Conservation (phyloP, 768 basidiomycete genomes). For the Sporobolomyces pararoseus region DNA sequence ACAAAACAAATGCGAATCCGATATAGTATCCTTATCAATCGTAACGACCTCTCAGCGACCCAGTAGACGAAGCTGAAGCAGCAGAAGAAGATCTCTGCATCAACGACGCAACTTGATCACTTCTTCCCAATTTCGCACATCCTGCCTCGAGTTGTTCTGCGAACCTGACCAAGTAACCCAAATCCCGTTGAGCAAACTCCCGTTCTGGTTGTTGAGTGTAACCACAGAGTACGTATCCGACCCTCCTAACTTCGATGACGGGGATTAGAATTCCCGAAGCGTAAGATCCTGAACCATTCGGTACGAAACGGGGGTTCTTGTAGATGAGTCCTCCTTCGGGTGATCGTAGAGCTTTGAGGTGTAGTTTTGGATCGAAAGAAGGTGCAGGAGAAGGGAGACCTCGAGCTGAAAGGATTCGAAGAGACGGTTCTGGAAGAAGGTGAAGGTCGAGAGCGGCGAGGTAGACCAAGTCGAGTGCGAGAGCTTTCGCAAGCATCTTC, state of each 20-base stretch:
- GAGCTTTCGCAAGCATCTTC: slow-evolving; percentile 51
- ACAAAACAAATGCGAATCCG: no score
- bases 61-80: slow-evolving; percentile 6
- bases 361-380: slow-evolving; percentile 42
- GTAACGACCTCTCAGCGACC: slow-evolving; percentile 1
- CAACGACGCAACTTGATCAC: not conserved
- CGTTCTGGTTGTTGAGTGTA: slow-evolving; percentile 27
- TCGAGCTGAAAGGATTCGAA: slow-evolving; percentile 36
- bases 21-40: not conserved
- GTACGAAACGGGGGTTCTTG: slow-evolving; percentile 32
- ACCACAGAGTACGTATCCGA: slow-evolving; percentile 36
- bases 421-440: not conserved
- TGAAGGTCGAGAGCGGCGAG: slow-evolving; percentile 37
- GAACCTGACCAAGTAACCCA: slow-evolving; percentile 21
- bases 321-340: slow-evolving; percentile 45
- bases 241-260: slow-evolving; percentile 35
- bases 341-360: slow-evolving; percentile 41
- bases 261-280: slow-evolving; percentile 41
- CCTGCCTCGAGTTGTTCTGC: slow-evolving; percentile 32
- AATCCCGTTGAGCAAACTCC: slow-evolving; percentile 31
- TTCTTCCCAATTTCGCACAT: slow-evolving; percentile 4
- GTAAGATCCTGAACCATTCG: slow-evolving; percentile 14
- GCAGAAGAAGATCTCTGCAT: slow-evolving; percentile 11
- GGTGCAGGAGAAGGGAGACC: slow-evolving; percentile 41
- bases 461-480: slow-evolving; percentile 29